Evolutionary conservation across 2,329 filamentous ascomycete species (phyloP).

Genomic region (Leptographium flavum): DNA sequence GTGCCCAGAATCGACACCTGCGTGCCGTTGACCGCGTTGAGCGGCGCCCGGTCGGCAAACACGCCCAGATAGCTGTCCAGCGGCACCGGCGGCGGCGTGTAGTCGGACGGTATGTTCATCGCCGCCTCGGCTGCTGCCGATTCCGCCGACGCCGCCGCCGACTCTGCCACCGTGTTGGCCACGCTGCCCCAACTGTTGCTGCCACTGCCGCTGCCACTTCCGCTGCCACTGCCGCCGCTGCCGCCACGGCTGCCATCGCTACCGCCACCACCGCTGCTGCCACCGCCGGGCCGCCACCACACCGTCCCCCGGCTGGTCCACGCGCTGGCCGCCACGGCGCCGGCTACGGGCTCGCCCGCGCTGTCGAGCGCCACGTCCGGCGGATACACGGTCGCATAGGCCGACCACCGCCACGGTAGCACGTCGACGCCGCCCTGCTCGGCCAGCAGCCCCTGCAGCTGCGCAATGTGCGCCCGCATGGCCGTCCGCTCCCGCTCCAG

Average conservation of each 20-base stretch:
- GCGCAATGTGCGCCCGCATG: slow-evolving; percentile 50
- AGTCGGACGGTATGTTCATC: slow-evolving; percentile 8
- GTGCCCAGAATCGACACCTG: slow-evolving; percentile 66
- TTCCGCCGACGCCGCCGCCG: no score
- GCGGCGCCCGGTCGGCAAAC: slow-evolving; percentile 44
- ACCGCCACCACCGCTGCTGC: background rate
- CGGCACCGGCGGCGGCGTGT: slow-evolving; percentile 29
- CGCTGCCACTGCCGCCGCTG: background rate
- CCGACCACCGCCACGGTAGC: slow-evolving; percentile 30
- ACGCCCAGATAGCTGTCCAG: slow-evolving; percentile 54
- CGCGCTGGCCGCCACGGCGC: slow-evolving; percentile 14
- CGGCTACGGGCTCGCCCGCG: slow-evolving; percentile 11
- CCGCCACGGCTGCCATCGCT: no score
- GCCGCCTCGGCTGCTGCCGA: background rate
- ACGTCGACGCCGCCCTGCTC: slow-evolving; percentile 47
- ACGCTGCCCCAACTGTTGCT: background rate
- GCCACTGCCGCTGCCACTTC: background rate
- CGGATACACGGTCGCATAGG: slow-evolving; percentile 16
- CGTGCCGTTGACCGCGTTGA: slow-evolving; percentile 64
- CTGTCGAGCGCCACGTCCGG: slow-evolving; percentile 16
- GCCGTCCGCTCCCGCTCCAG: slow-evolving; percentile 59
- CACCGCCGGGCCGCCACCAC: slow-evolving; percentile 14
- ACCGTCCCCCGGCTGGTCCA: slow-evolving; percentile 22
- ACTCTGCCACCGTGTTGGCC: background rate
- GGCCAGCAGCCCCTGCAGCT: slow-evolving; percentile 55